Evolutionary conservation across 2,329 filamentous ascomycete species (phyloP).

Genomic region (Apiospora arundinis): DNA sequence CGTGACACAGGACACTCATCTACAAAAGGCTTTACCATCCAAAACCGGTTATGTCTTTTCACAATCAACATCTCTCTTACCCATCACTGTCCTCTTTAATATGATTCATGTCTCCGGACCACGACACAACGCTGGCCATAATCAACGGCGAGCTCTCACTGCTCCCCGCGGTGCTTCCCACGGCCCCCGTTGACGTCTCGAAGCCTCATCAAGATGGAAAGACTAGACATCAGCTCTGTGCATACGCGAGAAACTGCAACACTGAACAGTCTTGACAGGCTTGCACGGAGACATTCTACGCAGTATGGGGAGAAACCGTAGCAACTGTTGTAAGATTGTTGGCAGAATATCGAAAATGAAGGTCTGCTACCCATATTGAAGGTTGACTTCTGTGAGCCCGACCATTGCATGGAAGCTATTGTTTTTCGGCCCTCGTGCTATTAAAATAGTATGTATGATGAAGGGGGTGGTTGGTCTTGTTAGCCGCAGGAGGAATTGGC

Average conservation of each 20-base stretch:
- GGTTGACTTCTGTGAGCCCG: not conserved
- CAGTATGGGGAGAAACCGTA: not conserved
- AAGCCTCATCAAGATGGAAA: not conserved
- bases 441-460: no score
- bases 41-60: not conserved
- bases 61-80: no score
- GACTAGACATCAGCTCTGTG: no score
- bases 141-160: not conserved
- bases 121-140: not conserved
- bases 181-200: not conserved
- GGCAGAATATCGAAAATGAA: not conserved
- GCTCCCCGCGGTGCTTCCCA: not conserved
- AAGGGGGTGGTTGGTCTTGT: no score
- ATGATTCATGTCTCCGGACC: no score
- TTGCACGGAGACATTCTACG: not conserved
- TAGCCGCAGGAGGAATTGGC: no score
- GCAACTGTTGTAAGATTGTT: not conserved
- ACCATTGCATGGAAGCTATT: not conserved
- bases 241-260: no score
- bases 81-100: no score
- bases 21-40: not conserved
- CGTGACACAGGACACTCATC: not conserved
- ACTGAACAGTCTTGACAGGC: not conserved
- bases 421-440: no score
- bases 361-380: not conserved